Conservation (phyloP, 225 moss, liverwort and hornwort species). For the Antitrichia curtipendula region DNA sequence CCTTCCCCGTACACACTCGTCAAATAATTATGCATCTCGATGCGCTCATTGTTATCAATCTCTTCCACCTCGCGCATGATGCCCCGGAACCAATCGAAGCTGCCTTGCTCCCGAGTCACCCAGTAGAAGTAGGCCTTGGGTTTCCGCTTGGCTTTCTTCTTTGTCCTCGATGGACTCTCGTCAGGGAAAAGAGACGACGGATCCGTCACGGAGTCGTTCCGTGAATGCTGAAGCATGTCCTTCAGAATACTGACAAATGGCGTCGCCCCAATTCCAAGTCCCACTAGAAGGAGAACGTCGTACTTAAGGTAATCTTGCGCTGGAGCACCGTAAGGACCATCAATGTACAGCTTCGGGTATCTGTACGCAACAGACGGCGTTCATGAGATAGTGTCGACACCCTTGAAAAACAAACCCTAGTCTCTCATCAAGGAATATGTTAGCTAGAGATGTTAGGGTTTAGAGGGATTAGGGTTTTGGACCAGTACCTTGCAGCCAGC, state of each 20-base stretch:
- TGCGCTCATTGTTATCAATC: conserved; percentile 63
- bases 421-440: background rate
- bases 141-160: conserved; percentile 30
- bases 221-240: conserved; percentile 69
- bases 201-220: conserved; percentile 11
- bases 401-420: background rate
- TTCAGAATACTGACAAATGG: conserved; percentile 95
- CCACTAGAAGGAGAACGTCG: conserved; percentile 86
- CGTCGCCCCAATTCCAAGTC: conserved; percentile 94
- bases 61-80: conserved; percentile 95
- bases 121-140: conserved; percentile 91
- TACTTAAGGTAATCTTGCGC: conserved; percentile 92
- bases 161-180: conserved; percentile 19
- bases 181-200: background rate
- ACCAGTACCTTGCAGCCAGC: conserved; percentile 43
- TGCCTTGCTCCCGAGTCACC: conserved; percentile 97
- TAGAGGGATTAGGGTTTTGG: background rate
- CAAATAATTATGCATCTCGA: conserved; percentile 97
- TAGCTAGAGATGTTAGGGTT: background rate
- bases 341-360: conserved; percentile 74
- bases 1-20: conserved; percentile 99
- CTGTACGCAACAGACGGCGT: conserved; percentile 4
- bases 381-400: background rate
- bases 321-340: conserved; percentile 91
- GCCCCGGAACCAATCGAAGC: conserved; percentile 96